Base-by-base conservation (phyloP, 768 basidiomycete species). In the Lactarius hatsudake region DNA sequence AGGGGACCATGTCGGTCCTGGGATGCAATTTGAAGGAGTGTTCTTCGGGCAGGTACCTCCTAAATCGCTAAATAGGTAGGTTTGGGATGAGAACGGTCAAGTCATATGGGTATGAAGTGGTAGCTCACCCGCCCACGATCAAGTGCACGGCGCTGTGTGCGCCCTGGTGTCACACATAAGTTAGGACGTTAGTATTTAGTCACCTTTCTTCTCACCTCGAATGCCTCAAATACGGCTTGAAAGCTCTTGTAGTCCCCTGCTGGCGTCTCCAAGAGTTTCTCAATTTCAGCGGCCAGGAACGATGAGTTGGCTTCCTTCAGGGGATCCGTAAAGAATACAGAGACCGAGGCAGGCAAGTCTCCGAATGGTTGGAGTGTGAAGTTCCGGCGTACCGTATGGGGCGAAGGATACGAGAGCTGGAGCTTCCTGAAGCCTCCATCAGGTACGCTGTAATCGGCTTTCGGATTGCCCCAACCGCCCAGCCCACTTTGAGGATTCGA, bases 331-430 rank as follows among this genome's bases (percentile, higher is more conserved):
- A 73, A 69, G 59, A 73, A 58, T 8, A 61, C 3, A 5, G 59
- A 30, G 56, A 32, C 40, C 5, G 48, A 12, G 2, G 48, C 23
- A 2, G 48, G 36, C 4, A 58, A 5, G 20, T 67, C 23, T 13
- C n/a, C 23, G 56, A 63, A 78, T 13, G 79, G 77, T 61, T 72
- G 73, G 20, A 76, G 73, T 2, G 75, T 76, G 71, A 73, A 79
- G 51, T 74, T 75, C 9, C 79, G 73, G 32, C 79, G 77, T 40
- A 78, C 38, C 20, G 54, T 69, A 69, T 79, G 78, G 30, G 75
- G 74, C 36, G 71, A 70, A 30, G 78, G 78, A 57, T 79, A 79
- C 18, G 77, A 68, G 15, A 76, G 63, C 12, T 66, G 59, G 60
- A 76, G 61, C 20, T 62, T 55, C 12, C 69, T 71, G 69, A 78